Evolutionary conservation across 139 green algal genomes (phyloP), one percentile per base, ranked within the genome.

Genomic region (Closterium sp.): DNA sequence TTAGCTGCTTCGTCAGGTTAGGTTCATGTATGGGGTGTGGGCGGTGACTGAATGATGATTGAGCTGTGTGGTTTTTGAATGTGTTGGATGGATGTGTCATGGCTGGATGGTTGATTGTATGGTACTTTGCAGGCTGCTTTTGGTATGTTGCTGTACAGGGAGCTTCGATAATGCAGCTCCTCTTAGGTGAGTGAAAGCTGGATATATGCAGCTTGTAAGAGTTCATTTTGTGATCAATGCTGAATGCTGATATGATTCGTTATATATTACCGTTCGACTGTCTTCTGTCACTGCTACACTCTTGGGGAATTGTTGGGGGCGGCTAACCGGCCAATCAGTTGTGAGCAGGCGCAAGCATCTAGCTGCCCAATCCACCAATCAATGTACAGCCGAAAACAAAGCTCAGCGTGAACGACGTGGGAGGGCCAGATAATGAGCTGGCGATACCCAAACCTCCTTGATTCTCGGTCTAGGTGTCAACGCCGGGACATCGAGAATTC

Each of bases 21-120:
- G 96, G 28, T 95, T 96, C 31, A 98, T 99, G n/a, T 99, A 99
- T 87, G 96, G 98, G 96, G 97, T 99, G 95, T 98, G 50, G 94
- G 96, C 87, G 97, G 98, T 45, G 93, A 42, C 34, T 42, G 99
- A 42, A 95, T 98, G 70, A 92, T 99, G 92, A 79, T 96, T 2
- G 96, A 98, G 92, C 95, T 95, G 0, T 95, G 93, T 13, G 90
- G 94, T 28, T 79, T 91, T 24, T n/a, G 32, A 29, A 84, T 93
- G 29, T 88, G 90, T 7, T 31, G 90, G 22, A 38, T 95, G 38
- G 11, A 13, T 9, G 38, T 17, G 34, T 6, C 4, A 9, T 50
- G 29, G 28, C 21, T 90, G 87, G 1, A 62, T 5, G 29, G 13
- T 22, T 88, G 22, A 27, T 11, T 88, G 86, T 11, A 42, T 22